These are phyloP conservation scores for Salvia miltiorrhiza DNA, from an alignment of 257 asterid genomes.

Conservation along the genomic window DNA sequence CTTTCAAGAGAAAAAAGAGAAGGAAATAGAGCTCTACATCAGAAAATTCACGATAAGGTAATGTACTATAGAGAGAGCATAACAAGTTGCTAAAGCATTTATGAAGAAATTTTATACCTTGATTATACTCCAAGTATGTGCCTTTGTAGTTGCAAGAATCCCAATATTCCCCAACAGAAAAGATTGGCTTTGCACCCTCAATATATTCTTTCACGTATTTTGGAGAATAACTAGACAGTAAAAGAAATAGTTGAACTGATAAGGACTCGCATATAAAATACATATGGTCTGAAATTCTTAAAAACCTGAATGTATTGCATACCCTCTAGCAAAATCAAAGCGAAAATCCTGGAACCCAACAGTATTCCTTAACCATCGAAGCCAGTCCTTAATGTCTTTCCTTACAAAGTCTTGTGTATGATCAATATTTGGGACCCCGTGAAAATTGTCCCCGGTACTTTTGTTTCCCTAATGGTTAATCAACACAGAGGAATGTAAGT, in stretches of 20 bases:
- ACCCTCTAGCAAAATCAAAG: constrained; percentile 96
- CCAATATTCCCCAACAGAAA: constrained; percentile 95
- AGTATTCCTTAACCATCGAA: constrained; percentile 56
- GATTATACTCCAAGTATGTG: constrained; percentile 71
- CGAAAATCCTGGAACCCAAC: constrained; percentile 97
- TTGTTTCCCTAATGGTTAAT: constrained; percentile 62
- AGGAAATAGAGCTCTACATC: constrained; percentile 7
- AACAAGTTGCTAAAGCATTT: not conserved
- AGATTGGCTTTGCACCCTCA: constrained; percentile 68
- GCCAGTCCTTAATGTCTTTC: constrained; percentile 80
- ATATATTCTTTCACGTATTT: constrained; percentile 86
- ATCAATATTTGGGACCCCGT: constrained; percentile 90
- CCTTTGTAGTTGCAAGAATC: constrained; percentile 91
- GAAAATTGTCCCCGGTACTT: constrained; percentile 87
- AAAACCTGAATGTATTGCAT: constrained; percentile 17
- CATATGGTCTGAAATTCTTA: not conserved
- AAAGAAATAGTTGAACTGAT: constrained; percentile 9
- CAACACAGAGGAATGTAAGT: constrained; percentile 11
- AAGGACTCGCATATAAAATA: not conserved
- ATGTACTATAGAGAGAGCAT: not conserved
- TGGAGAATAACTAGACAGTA: constrained; percentile 59
- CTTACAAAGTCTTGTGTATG: constrained; percentile 80
- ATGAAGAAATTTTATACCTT: constrained; percentile 46
- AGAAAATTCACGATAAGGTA: not conserved
- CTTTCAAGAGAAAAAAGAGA: not conserved